phyloP scores from a whole-genome alignment of 2,329 filamentous ascomycete species.

The Calycina herbarum region DNA sequence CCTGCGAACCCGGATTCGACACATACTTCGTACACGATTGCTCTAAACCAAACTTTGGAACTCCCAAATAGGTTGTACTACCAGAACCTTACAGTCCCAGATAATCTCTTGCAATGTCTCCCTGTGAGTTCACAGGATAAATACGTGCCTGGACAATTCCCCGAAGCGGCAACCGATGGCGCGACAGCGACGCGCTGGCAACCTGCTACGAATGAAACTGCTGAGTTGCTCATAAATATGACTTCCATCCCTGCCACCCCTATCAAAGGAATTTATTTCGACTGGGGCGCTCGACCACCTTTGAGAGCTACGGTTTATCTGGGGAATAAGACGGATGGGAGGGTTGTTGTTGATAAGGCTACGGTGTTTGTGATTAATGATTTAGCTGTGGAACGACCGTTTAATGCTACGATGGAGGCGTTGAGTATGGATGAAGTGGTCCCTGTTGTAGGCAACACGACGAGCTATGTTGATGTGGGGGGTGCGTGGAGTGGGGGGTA shows the following conservation, averaged over 20 bases:
- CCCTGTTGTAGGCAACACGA: slow-evolving; percentile 36
- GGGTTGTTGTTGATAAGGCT: slow-evolving; percentile 19
- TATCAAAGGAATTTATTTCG: slow-evolving; percentile 53
- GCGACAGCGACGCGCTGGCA: slow-evolving; percentile 68
- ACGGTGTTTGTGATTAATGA: slow-evolving; percentile 24
- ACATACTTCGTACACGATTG: slow-evolving; percentile 46
- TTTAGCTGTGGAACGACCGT: slow-evolving; percentile 32
- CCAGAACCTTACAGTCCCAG: slow-evolving; percentile 51
- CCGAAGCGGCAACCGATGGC: slow-evolving; percentile 65
- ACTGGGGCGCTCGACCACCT: slow-evolving; percentile 60
- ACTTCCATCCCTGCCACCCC: slow-evolving; percentile 39
- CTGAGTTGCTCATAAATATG: slow-evolving; percentile 58
- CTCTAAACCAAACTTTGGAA: slow-evolving; percentile 50
- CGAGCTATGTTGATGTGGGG: slow-evolving; percentile 28
- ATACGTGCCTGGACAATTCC: slow-evolving; percentile 66
- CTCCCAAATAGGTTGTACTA: slow-evolving; percentile 60
- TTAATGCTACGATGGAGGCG: slow-evolving; percentile 19
- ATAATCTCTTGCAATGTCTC: slow-evolving; percentile 66
- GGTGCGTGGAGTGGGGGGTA: slow-evolving; percentile 36
- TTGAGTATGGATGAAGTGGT: slow-evolving; percentile 20
- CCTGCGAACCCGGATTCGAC: slow-evolving; percentile 41
- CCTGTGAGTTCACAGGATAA: slow-evolving; percentile 48
- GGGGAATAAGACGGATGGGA: slow-evolving; percentile 40
- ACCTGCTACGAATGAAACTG: slow-evolving; percentile 51
- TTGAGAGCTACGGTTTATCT: slow-evolving; percentile 54